These are phyloP conservation scores for Oenanthe javanica DNA, from an alignment of 140 eudicot genomes.

Conservation along the genomic window DNA sequence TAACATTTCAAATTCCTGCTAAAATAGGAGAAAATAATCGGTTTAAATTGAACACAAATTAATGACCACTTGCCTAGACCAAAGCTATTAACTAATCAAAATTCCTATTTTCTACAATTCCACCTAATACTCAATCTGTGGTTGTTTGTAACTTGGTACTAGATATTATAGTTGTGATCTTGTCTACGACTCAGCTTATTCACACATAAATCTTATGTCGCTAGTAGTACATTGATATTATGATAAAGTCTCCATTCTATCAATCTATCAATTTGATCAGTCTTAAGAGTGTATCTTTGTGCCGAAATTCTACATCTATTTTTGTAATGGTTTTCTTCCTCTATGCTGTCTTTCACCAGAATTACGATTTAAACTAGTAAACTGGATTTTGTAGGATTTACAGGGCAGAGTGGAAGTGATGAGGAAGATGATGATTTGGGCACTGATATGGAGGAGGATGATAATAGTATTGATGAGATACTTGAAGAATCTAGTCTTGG, in stretches of 20 bases:
- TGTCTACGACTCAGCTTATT: not conserved
- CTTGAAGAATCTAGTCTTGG: conserved; percentile 24
- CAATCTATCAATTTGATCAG: not conserved
- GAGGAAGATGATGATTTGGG: conserved; percentile 31
- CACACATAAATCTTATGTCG: not conserved
- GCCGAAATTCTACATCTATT: not conserved
- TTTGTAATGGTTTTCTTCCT: not conserved
- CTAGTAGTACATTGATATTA: not conserved
- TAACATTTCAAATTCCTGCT: not conserved
- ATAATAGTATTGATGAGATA: conserved; percentile 19
- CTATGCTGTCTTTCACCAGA: conserved; percentile 1
- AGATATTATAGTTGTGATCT: not conserved
- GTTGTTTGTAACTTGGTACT: not conserved
- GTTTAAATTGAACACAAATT: not conserved
- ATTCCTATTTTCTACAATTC: not conserved
- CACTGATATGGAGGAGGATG: conserved; percentile 47
- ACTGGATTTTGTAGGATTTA: conserved; percentile 12
- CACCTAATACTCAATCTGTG: not conserved
- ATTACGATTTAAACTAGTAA: not conserved
- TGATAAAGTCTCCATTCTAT: not conserved
- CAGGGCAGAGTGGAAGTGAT: conserved; percentile 42
- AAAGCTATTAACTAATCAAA: not conserved
- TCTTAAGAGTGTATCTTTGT: not conserved
- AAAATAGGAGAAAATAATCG: not conserved
- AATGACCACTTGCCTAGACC: not conserved